Conservation (phyloP, 163 green algal species). For the Smithsoniella earleae region DNA sequence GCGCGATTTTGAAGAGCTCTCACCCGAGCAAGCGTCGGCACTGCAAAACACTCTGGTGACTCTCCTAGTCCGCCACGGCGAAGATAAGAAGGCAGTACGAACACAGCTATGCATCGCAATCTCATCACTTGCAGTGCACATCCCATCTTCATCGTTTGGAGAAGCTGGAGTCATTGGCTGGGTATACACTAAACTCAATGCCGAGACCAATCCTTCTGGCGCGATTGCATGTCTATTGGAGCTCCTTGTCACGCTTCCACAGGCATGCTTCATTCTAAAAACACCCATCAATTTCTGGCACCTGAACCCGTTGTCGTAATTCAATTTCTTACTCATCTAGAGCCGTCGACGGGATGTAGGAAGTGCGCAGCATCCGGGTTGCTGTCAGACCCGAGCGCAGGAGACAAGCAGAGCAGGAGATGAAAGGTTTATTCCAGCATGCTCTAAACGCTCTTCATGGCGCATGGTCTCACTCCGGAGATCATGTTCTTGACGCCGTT, state of each 20-base stretch:
- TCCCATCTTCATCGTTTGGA: slow-evolving; percentile 12
- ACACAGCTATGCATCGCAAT: slow-evolving; percentile 21
- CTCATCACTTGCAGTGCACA: slow-evolving; percentile 11
- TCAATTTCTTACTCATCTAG: neutral
- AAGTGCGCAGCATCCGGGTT: slow-evolving; percentile 14
- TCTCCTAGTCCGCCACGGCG: slow-evolving; percentile 13
- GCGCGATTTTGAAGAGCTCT: slow-evolving; percentile 14
- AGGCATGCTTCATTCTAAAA: too few relatives aligned
- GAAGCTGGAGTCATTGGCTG: slow-evolving; percentile 15
- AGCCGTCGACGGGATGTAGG: too few relatives aligned
- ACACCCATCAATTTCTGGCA: too few relatives aligned
- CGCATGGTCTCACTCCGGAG: slow-evolving; percentile 13
- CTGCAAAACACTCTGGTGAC: slow-evolving; percentile 27
- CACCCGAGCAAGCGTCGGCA: neutral
- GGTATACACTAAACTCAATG: slow-evolving; percentile 27
- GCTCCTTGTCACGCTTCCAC: slow-evolving; percentile 6
- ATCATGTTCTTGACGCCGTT: neutral
- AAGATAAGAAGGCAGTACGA: slow-evolving; percentile 10
- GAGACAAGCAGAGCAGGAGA: slow-evolving; percentile 25
- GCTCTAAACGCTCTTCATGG: slow-evolving; percentile 11
- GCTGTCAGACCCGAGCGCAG: slow-evolving; percentile 14
- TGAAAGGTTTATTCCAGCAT: slow-evolving; percentile 16
- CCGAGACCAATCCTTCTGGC: slow-evolving; percentile 14
- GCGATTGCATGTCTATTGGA: slow-evolving; percentile 21
- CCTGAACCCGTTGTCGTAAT: too few relatives aligned